Conservation (phyloP, 805 yeast genomes). For the Candida ficus region DNA sequence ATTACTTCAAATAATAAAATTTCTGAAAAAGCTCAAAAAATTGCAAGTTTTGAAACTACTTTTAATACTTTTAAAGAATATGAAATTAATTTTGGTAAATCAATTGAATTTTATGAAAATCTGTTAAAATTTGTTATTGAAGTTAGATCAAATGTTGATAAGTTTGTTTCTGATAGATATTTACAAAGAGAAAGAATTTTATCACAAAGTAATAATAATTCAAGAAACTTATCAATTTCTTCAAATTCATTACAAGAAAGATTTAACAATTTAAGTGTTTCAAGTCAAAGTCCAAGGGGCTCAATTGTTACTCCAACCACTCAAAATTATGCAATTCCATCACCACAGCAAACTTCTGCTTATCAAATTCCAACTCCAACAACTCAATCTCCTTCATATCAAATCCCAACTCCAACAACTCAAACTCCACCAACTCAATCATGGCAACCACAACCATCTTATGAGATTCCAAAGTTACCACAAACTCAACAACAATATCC, state of each 20-base stretch:
- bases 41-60: conserved; percentile 42
- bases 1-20: conserved; percentile 37
- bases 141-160: conserved; percentile 17
- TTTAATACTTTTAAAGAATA: conserved; percentile 55
- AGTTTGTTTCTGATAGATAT: conserved; percentile 22
- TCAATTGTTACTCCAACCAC: conserved; percentile 9
- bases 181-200: conserved; percentile 20
- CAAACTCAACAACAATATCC: not conserved
- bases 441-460: conserved; percentile 6
- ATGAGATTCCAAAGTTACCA: conserved; percentile 12
- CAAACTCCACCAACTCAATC: conserved; percentile 6
- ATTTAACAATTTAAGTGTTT: conserved; percentile 16
- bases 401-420: not conserved
- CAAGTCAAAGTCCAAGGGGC: conserved; percentile 16
- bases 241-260: conserved; percentile 17
- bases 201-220: conserved; percentile 8
- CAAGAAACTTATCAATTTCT: conserved; percentile 1
- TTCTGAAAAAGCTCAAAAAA: conserved; percentile 36
- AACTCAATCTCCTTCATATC: conserved; percentile 4
- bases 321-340: conserved; percentile 3
- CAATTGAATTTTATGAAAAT: conserved; percentile 57
- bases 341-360: conserved; percentile 3
- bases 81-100: conserved; percentile 54
- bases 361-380: conserved; percentile 6
- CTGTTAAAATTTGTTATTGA: conserved; percentile 24